Base-by-base conservation (phyloP, 495 filamentous ascomycete genomes). In the Neurospora tetraspora region DNA sequence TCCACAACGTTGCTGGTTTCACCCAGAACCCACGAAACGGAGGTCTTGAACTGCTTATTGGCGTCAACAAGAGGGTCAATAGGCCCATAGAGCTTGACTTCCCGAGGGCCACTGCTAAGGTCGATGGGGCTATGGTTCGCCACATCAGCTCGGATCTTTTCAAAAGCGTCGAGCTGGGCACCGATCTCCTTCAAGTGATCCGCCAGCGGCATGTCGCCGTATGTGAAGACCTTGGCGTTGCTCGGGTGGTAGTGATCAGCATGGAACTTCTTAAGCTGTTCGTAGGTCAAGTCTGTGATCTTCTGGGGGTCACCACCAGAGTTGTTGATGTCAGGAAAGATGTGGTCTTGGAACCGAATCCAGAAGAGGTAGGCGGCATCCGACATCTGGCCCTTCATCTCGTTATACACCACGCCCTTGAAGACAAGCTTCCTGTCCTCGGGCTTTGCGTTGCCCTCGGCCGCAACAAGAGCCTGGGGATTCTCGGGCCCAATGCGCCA, bases 311-410 rank as follows among this genome's bases (percentile, higher is more conserved):
- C 96, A 27, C 96, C 96, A 36, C 96, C 96, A 4, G 94, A 97
- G 83, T 99, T 97, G 81, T 98, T 91, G 75, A 99, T 91, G 16
- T 90, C 88, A 1, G 96, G 96, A 78, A 96, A 94, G 27, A 99
- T 93, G 81, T 95, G 93, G 74, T 99, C 93, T 78, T 96, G 93
- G 78, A 96, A 98, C 70, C 89, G 85, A 73, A 97, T 96, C 76
- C 97, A 98, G 83, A 91, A 99, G 4, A 98, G 86, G 80, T 99
- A 98, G 77, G 93, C 93, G 16, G 96, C 93, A 81, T 98, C 96
- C 9, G 96, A 98, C 89, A 98, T 97, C 78, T 97, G 94, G 0
- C 96, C 96, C 82, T 99, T 99, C 96, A 99, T 99, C 83, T 99
- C 96, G 78, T 99, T 99, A 82, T 99, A 99, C 31, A 99, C 96